Percentiles rank a stretch among this genome's conserved stretches.
These are phyloP conservation scores for Musa itinerans DNA, from an alignment of 176 grass and related monocot genomes.

Conservation along the genomic window DNA sequence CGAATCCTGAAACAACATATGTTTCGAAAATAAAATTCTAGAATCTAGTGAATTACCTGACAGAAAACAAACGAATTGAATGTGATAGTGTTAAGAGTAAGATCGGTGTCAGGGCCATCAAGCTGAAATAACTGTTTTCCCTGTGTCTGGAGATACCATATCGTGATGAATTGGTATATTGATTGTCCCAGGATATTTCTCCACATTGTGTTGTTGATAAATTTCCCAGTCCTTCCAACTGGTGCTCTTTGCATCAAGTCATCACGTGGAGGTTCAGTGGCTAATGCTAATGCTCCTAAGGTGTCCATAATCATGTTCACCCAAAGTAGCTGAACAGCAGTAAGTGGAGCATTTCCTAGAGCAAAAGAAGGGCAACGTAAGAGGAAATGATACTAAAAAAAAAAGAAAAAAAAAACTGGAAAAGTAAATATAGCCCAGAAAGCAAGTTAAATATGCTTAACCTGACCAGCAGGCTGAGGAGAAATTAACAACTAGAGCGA, in stretches of 20 bases:
- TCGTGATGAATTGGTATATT: constrained; percentile 69
- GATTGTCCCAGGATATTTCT: constrained; percentile 87
- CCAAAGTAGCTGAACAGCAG: constrained; percentile 91
- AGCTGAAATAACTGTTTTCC: constrained; percentile 60
- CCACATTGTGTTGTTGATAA: constrained; percentile 93
- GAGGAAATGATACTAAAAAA: neutral
- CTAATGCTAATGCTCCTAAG: constrained; percentile 80
- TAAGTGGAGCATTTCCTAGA: constrained; percentile 71
- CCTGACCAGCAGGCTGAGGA: constrained; percentile 48
- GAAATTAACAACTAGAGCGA: constrained; percentile 76
- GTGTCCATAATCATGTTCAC: constrained; percentile 99
- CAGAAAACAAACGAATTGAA: constrained; percentile 99
- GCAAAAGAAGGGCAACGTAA: neutral
- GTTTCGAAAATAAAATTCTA: neutral
- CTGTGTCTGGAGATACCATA: constrained; percentile 63
- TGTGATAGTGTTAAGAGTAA: constrained; percentile 66
- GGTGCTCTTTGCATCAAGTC: constrained; percentile 85
- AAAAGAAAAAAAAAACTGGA: neutral
- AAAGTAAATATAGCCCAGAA: neutral
- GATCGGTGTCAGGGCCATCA: constrained; percentile 47
- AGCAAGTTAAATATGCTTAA: constrained; percentile 5
- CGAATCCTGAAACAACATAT: no score
- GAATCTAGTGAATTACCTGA: constrained; percentile 31
- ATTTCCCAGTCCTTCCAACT: constrained; percentile 47
- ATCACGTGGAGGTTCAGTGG: constrained; percentile 85